phyloP scores from a whole-genome alignment of 352 stramenopile genomes.

The Thalassiosira ordinaria region DNA sequence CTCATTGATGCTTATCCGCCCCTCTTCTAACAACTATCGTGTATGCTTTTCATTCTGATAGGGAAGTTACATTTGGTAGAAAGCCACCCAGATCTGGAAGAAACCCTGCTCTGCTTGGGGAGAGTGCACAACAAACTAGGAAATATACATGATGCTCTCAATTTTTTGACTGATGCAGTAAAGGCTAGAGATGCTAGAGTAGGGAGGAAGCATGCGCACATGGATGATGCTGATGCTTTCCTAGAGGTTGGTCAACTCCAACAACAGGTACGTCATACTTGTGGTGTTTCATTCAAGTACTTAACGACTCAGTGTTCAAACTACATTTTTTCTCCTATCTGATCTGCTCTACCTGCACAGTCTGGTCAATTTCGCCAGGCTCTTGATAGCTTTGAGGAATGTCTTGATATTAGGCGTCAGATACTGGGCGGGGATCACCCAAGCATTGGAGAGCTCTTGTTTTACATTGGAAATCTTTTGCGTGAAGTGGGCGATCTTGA shows the following conservation, averaged over 20 bases:
- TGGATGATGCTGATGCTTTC: slow-evolving; percentile 65
- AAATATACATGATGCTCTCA: slow-evolving; percentile 52
- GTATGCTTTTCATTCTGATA: no score
- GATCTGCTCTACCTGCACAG: no score
- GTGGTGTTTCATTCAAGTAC: no score
- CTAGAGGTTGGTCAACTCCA: slow-evolving; percentile 68
- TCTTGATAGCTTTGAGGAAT: slow-evolving; percentile 65
- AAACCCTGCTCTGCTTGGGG: slow-evolving; percentile 62
- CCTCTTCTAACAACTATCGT: not conserved
- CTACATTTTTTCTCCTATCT: no score
- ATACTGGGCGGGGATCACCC: slow-evolving; percentile 47
- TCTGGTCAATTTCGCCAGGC: slow-evolving; percentile 57
- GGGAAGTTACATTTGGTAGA: slow-evolving; percentile 61
- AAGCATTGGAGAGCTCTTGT: slow-evolving; percentile 62
- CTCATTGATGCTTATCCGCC: not conserved
- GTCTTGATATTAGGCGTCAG: slow-evolving; percentile 51
- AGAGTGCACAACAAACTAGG: slow-evolving; percentile 61
- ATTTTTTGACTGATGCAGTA: slow-evolving; percentile 54
- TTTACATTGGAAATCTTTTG: slow-evolving; percentile 66
- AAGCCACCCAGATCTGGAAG: slow-evolving; percentile 60
- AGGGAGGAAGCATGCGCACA: slow-evolving; percentile 49
- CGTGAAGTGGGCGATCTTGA: slow-evolving; percentile 68
- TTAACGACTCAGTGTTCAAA: no score
- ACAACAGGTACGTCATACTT: no score
- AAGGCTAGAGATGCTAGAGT: slow-evolving; percentile 52